Evolutionary conservation across 352 stramenopile species (phyloP).

Genomic region (Paralagenidium karlingii): DNA sequence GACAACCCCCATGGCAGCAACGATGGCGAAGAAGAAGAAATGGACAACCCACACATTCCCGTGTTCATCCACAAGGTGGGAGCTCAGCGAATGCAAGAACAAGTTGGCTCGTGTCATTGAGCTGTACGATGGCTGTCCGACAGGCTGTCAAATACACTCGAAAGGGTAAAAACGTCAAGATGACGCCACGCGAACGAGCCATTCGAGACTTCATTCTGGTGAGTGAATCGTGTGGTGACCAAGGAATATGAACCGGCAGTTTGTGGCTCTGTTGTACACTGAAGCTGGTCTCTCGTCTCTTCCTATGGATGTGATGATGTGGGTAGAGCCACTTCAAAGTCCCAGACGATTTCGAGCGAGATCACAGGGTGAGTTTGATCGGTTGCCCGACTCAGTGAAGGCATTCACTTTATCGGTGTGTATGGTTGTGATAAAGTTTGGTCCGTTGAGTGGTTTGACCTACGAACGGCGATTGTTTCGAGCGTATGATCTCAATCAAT

Average conservation of each 20-base stretch:
- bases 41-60: neutral
- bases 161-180: neutral
- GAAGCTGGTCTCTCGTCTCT: neutral
- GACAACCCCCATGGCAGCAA: too few relatives aligned
- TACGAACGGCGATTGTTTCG: conserved; percentile 37
- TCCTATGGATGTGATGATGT: neutral
- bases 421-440: conserved; percentile 18
- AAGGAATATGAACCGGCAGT: neutral
- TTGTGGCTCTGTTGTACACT: too few relatives aligned
- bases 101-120: neutral
- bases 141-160: neutral
- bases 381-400: too few relatives aligned
- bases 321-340: neutral
- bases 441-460: conserved; percentile 41
- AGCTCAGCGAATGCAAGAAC: neutral
- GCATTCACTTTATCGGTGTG: too few relatives aligned
- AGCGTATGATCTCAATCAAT: conserved; percentile 38
- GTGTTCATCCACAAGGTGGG: neutral
- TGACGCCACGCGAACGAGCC: neutral
- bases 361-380: conserved; percentile 2
- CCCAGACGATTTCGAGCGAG: conserved; percentile 1
- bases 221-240: neutral
- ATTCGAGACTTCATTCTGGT: neutral
- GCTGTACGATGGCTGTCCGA: neutral
- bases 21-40: too few relatives aligned